A percentile compares a stretch with the other conserved stretches of the same genome.
Evolutionary conservation across 2,329 filamentous ascomycete genomes (phyloP).

Genomic region (Sphaerulina musiva): DNA sequence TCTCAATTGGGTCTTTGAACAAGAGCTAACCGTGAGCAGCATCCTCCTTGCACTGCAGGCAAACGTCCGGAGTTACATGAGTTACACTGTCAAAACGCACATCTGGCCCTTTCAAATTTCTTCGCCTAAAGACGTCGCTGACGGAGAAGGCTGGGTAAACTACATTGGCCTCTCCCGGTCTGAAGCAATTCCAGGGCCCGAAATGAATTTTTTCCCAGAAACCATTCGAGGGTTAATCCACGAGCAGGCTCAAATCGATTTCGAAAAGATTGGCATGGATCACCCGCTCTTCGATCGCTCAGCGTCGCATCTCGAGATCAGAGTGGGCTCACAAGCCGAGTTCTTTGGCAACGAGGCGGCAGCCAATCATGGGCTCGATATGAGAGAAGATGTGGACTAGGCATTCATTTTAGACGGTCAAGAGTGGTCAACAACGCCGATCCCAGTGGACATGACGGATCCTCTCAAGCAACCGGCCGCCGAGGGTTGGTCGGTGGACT

Average conservation of each 20-base stretch:
- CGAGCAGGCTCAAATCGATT: not conserved
- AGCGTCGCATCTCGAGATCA: not conserved
- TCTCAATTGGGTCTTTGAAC: too few species aligned
- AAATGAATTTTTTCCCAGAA: not conserved
- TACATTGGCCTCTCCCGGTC: constrained; percentile 1
- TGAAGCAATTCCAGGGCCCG: not conserved
- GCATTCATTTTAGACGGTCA: not conserved
- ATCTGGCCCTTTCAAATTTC: constrained; percentile 1
- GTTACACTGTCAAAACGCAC: not conserved
- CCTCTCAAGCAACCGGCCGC: too few species aligned
- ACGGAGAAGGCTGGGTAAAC: constrained; percentile 3
- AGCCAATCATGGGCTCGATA: not conserved
- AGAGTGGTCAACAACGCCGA: too few species aligned
- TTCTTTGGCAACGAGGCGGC: not conserved
- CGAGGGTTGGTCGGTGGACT: too few species aligned
- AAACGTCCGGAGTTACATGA: not conserved
- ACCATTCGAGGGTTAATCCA: not conserved
- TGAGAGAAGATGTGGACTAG: not conserved
- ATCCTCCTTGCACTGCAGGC: not conserved
- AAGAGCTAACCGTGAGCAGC: not conserved
- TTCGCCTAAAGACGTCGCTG: not conserved
- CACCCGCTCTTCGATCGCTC: not conserved
- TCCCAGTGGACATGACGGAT: too few species aligned
- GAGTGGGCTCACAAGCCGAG: not conserved
- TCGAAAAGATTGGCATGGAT: not conserved